Evolutionary conservation across 2,329 filamentous ascomycete species (phyloP).

Genomic region (Magnaporthiopsis rhizophila): DNA sequence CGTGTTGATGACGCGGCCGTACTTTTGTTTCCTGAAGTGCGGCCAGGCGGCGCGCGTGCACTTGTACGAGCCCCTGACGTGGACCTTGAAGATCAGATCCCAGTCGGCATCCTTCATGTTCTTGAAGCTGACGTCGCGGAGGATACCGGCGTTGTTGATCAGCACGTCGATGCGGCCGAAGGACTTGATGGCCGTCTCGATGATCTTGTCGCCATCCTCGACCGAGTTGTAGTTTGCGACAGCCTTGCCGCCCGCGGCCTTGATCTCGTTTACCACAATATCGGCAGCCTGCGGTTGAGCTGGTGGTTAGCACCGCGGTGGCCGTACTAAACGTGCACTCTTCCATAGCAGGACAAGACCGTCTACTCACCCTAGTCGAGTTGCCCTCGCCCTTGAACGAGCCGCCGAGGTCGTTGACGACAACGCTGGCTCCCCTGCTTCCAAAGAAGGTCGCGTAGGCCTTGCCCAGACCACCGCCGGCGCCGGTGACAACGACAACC

Average conservation of each 20-base stretch:
- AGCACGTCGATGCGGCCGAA: constrained; percentile 89
- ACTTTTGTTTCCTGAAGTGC: constrained; percentile 98
- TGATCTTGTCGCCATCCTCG: constrained; percentile 88
- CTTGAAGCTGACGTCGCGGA: constrained; percentile 94
- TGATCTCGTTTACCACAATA: constrained; percentile 76
- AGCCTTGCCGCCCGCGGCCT: constrained; percentile 82
- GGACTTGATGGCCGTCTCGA: constrained; percentile 73
- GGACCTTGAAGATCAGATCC: constrained; percentile 89
- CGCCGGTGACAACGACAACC: constrained; percentile 82
- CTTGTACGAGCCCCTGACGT: constrained; percentile 92
- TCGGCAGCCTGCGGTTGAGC: constrained; percentile 58
- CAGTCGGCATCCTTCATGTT: constrained; percentile 97
- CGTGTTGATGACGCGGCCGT: constrained; percentile 92
- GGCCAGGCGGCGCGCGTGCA: constrained; percentile 92
- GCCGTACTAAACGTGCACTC: no score
- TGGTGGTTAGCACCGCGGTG: constrained; percentile 14
- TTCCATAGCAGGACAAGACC: neutral
- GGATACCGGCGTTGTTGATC: constrained; percentile 96
- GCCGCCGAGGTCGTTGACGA: constrained; percentile 92
- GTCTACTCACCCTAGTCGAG: constrained; percentile 64
- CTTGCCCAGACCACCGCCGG: constrained; percentile 73
- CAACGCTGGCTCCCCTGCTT: constrained; percentile 64
- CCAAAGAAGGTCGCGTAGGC: constrained; percentile 86
- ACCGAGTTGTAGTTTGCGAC: constrained; percentile 97
- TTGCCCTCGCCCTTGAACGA: constrained; percentile 90